Base-by-base conservation (phyloP, 805 yeast species). In the Candida methanosorbosa region DNA sequence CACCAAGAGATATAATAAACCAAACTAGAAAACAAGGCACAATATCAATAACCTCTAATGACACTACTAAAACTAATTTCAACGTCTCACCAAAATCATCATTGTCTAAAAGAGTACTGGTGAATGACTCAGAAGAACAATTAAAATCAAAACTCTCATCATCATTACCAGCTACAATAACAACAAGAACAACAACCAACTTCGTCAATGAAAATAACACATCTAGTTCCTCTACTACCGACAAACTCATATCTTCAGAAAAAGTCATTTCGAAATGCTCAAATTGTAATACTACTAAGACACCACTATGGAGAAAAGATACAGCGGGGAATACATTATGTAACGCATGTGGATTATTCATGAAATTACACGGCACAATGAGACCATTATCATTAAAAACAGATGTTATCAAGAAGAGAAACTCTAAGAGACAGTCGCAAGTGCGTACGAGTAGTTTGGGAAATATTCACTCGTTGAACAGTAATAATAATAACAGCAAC, bases 251-350 rank as follows among this genome's bases (percentile, higher is more conserved):
- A 6, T 21, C 40, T 4, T 16, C 27, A 4, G 38, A 21, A 13
- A 49, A 52, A 30, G 32, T 45, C 8, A 34, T 46, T 2, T 36
- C 69, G 4, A 72, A 68, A 42, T 75, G 81, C 50, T 59, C 59
- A 37, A 75, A 75, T 52, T 75, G 81, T 49, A 69, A 72, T 31
- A 75, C 81, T 1, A 50, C 66, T 2, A 75, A 72, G 38, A 75
- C 81, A 0, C 81, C 81, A 1, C 57, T 75, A 18, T 75, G 81
- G 81, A 56, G 81, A 30, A 64, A 73, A 46, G 78, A 75, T 46
- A 68, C 76, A 6, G 61, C 55, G 19, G 81, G 81, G 1, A 70
- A 73, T 40, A 73, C 81, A 3, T 57, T 75, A 5, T 75, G 81
- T 49, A 75, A 75, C 47, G 81, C 81, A 0, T 75, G 81, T 57